A percentile compares a stretch with the other conserved stretches of the same genome.
Evolutionary conservation across 148 eudicot genomes (phyloP).

Genomic region (Chenopodium suecicum): DNA sequence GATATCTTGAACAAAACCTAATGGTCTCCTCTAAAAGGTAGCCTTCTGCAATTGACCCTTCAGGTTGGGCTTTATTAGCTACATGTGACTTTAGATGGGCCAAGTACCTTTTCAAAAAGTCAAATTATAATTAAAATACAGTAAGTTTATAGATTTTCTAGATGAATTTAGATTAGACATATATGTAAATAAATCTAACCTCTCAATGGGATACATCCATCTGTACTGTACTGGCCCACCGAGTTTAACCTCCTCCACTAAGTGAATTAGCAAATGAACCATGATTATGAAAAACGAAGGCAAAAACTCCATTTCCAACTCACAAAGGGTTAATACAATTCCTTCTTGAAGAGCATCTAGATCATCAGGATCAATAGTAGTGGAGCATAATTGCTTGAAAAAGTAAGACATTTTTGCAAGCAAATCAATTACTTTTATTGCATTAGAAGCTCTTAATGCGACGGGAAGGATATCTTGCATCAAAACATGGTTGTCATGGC

Average conservation of each 20-base stretch:
- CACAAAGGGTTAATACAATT: constrained; percentile 17
- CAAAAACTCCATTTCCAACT: constrained; percentile 14
- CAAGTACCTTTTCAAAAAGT: too few species aligned
- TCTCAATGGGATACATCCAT: constrained; percentile 26
- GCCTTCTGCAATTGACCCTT: constrained; percentile 17
- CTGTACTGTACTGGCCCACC: constrained; percentile 11
- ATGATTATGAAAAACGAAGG: not conserved
- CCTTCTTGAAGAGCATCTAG: not conserved
- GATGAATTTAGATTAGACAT: too few species aligned
- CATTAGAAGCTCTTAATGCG: constrained; percentile 11
- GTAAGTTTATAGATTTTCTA: too few species aligned
- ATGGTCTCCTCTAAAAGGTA: constrained; percentile 7
- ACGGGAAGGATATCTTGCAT: constrained; percentile 21
- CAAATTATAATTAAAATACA: too few species aligned
- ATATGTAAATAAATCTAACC: not conserved
- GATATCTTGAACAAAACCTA: constrained; percentile 1
- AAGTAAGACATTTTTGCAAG: not conserved
- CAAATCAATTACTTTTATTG: not conserved
- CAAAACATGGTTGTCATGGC: constrained; percentile 21
- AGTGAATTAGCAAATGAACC: constrained; percentile 12
- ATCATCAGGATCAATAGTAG: not conserved
- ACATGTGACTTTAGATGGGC: not conserved
- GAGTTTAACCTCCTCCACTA: constrained; percentile 15
- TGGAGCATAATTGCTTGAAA: constrained; percentile 18
- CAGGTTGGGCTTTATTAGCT: constrained; percentile 9